Evolutionary conservation across 192 early-diverging fungal species (phyloP), one percentile per base, ranked within the genome.

Genomic region (Geranomyces variabilis): DNA sequence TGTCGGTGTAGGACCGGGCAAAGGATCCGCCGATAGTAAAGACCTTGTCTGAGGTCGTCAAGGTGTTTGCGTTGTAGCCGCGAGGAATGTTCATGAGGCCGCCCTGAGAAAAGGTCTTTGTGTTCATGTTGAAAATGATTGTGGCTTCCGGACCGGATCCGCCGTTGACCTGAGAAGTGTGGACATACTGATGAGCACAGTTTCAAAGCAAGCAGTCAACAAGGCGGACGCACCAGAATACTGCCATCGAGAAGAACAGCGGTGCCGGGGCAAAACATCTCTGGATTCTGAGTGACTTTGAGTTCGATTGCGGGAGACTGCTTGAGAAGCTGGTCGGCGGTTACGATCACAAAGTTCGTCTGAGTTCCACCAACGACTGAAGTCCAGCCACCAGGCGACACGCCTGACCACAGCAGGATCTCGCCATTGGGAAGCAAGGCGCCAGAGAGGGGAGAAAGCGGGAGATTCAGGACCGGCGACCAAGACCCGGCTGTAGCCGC

Each of bases 231-330:
- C 36, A 41, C 36, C 41, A 64, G 63, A 21, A 64, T 44, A 4
- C 19, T 13, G 34, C 63, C 63, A 21, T 64, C 28, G 3, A 36
- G 63, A 8, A 64, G 34, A 19, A 13, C 44, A 19, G 41, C 44
- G 6, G 63, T 64, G 19, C 63, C 63, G 3, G 63, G 63, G 44
- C 63, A 64, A 36, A 64, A 64, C 63, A 64, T 64, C 21, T 64
- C 63, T 3, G 41, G 14, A 19, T 19, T 64, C 21, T 43, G 7
- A 5, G 7, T 44, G 3, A 19, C 41, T 21, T 64, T 19, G 1
- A 64, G 41, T 19, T 19, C 44, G 21, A 64, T 64, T 3, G 51
- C 24, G 8, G 63, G 63, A n/a, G 17, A 21, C 9, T 41, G 44
- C 41, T 19, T 29, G 7, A 5, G 19, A 13, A 64, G n/a, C 21